Conservation (phyloP, 192 early-diverging fungal genomes). For the Coemansia reversa region DNA sequence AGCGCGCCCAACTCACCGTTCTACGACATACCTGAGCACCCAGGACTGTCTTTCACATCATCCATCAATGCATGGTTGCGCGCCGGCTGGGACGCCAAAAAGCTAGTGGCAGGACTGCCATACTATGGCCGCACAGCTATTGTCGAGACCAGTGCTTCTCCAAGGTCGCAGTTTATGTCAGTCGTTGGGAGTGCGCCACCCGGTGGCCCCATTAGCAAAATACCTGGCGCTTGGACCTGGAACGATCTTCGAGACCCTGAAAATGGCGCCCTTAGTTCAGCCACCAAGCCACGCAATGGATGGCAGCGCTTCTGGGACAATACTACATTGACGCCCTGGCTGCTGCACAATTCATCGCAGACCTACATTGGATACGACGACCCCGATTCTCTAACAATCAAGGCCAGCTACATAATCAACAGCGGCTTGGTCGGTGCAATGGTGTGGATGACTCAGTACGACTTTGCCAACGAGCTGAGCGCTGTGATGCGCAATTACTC, state of each 20-base stretch:
- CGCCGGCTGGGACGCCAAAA: conserved; percentile 59
- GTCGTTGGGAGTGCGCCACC: conserved; percentile 39
- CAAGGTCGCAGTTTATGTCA: conserved; percentile 37
- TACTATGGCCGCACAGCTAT: conserved; percentile 62
- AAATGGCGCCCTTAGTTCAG: conserved; percentile 33
- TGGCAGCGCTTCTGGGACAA: conserved; percentile 71
- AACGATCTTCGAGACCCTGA: conserved; percentile 41
- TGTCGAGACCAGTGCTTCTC: conserved; percentile 4
- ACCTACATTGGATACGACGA: conserved; percentile 75
- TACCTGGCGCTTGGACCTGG: conserved; percentile 53
- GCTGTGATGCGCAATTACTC: conserved; percentile 42
- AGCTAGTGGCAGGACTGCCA: conserved; percentile 63
- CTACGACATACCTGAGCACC: conserved; percentile 36
- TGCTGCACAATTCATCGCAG: conserved; percentile 63
- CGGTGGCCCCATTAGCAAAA: conserved; percentile 43
- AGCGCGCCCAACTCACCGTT: conserved; percentile 60
- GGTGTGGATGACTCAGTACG: conserved; percentile 71
- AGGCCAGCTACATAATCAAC: conserved; percentile 55
- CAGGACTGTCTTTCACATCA: conserved; percentile 50
- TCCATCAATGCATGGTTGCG: conserved; percentile 57
- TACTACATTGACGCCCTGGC: conserved; percentile 66
- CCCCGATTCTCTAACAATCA: conserved; percentile 57
- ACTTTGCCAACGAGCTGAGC: conserved; percentile 58
- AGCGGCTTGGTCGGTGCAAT: conserved; percentile 63
- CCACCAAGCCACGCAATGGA: conserved; percentile 29